Evolutionary conservation across 306 rosid species (phyloP).

Genomic region (Senna siamea): DNA sequence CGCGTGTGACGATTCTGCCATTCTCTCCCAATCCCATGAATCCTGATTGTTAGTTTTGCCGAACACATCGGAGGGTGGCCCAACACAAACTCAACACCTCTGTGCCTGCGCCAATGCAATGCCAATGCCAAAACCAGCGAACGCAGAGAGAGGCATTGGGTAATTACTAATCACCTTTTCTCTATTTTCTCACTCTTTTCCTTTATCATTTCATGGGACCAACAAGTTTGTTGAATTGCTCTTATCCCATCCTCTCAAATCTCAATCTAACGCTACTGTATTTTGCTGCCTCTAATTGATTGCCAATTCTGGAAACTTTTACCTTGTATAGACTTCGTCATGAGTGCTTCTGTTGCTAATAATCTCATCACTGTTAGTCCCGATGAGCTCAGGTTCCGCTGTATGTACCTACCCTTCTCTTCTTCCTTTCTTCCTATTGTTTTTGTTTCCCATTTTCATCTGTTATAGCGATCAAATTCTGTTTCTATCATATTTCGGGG

Average conservation of each 20-base stretch:
- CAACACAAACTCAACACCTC: neutral
- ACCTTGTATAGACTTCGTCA: slow-evolving; percentile 43
- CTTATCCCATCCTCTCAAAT: no score
- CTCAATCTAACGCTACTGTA: neutral
- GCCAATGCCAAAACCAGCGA: slow-evolving; percentile 2
- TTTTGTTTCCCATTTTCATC: neutral
- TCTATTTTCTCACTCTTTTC: no score
- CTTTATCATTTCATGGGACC: no score
- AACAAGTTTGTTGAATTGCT: no score
- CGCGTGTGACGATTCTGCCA: neutral
- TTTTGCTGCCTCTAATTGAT: slow-evolving; percentile 22
- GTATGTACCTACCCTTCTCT: slow-evolving; percentile 43
- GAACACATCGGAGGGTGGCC: slow-evolving; percentile 11
- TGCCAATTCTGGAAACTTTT: slow-evolving; percentile 27
- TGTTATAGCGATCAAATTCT: neutral
- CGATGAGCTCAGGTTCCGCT: slow-evolving; percentile 80
- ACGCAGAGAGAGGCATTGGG: neutral
- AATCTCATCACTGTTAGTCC: slow-evolving; percentile 66
- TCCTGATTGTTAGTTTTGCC: neutral
- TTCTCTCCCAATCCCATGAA: neutral
- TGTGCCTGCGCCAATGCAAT: no score
- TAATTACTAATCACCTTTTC: no score
- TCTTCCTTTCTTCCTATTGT: neutral
- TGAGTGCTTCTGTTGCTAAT: slow-evolving; percentile 55
- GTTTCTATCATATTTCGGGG: neutral